phyloP scores from a whole-genome alignment of 2,329 filamentous ascomycete genomes.

The Colletotrichum chlorophyti region DNA sequence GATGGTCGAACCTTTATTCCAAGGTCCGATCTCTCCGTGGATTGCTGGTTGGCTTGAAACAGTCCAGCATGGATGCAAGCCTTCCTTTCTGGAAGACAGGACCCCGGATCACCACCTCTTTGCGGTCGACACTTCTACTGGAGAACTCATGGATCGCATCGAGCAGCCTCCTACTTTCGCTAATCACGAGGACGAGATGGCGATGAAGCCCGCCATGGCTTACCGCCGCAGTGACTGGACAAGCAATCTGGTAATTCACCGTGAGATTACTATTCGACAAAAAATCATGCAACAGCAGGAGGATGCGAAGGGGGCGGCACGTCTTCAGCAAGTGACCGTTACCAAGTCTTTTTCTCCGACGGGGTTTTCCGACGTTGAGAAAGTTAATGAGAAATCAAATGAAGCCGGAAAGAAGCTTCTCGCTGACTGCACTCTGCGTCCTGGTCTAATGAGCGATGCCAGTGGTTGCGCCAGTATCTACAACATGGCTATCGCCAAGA shows the following conservation, averaged over 20 bases:
- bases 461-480: slow-evolving; percentile 49
- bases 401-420: neutral
- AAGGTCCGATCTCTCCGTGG: neutral
- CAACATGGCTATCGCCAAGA: slow-evolving; percentile 42
- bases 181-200: slow-evolving; percentile 19
- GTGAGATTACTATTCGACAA: slow-evolving; percentile 9
- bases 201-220: slow-evolving; percentile 6
- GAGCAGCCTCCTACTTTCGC: slow-evolving; percentile 39
- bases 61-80: neutral
- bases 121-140: slow-evolving; percentile 47
- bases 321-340: too few species aligned
- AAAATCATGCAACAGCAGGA: slow-evolving; percentile 3
- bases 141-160: slow-evolving; percentile 41
- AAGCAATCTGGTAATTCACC: slow-evolving; percentile 23
- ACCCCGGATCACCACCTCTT: slow-evolving; percentile 31
- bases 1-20: too few species aligned
- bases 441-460: slow-evolving; percentile 47
- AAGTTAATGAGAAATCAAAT: neutral
- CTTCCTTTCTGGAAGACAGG: slow-evolving; percentile 1
- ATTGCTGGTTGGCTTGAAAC: slow-evolving; percentile 6
- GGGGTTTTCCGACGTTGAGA: neutral
- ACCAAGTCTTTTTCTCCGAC: too few species aligned
- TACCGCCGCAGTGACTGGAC: slow-evolving; percentile 33
- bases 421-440: slow-evolving; percentile 48
- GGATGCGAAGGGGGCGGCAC: neutral